These are phyloP conservation scores for Amanita pseudoporphyria DNA, from an alignment of 768 basidiomycete species.

Conservation along the genomic window DNA sequence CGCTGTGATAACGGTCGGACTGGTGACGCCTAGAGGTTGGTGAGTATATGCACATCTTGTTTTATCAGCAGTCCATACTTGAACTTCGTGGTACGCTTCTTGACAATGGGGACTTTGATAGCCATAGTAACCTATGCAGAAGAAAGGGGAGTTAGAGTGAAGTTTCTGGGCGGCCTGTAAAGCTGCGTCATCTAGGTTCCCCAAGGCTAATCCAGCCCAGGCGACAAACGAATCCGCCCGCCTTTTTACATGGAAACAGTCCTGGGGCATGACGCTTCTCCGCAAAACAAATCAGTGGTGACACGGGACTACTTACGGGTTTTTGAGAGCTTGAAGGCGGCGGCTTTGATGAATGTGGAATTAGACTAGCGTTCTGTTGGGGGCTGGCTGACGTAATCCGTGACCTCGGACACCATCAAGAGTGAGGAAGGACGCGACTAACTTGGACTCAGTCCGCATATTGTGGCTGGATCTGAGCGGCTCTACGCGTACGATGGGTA, in stretches of 20 bases:
- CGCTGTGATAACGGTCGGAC: conserved; percentile 93
- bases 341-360: conserved; percentile 26
- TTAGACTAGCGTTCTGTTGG: conserved; percentile 10
- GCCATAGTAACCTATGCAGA: conserved; percentile 28
- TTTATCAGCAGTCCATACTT: conserved; percentile 47
- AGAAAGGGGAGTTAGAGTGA: conserved; percentile 6
- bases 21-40: conserved; percentile 75
- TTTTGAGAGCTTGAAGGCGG: conserved; percentile 41
- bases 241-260: neutral
- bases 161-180: neutral
- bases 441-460: neutral
- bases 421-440: neutral
- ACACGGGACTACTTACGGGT: conserved; percentile 37
- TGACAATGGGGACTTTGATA: conserved; percentile 61
- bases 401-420: conserved; percentile 8
- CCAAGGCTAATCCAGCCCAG: conserved; percentile 27
- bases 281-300: conserved; percentile 6
- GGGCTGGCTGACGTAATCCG: conserved; percentile 21
- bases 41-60: conserved; percentile 6
- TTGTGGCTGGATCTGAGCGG: neutral
- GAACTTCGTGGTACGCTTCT: conserved; percentile 97
- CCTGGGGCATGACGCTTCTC: neutral
- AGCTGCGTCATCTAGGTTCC: conserved; percentile 18
- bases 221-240: neutral
- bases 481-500: neutral